Evolutionary conservation across 495 filamentous ascomycete species (phyloP).

Genomic region (Staphylotrichum longicolle): DNA sequence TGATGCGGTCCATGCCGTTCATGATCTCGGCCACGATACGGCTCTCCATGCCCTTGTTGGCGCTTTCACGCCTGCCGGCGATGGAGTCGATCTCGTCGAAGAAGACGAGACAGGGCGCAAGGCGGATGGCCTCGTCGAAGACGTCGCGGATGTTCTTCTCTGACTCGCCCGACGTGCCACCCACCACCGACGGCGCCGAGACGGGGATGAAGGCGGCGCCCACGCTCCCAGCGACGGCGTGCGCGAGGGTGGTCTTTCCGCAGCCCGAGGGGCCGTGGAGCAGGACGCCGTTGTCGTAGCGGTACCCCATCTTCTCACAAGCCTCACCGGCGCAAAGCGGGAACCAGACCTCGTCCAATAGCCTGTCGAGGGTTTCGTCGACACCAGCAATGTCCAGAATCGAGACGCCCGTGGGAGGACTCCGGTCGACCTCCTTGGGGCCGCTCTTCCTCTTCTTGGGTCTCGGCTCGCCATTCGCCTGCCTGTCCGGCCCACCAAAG

Average conservation of each 20-base stretch:
- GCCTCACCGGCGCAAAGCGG: conserved; percentile 64
- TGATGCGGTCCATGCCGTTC: conserved; percentile 83
- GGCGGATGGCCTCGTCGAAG: conserved; percentile 82
- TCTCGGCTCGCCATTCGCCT: conserved; percentile 65
- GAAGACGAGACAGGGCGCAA: conserved; percentile 90
- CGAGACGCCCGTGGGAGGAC: conserved; percentile 71
- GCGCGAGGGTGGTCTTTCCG: conserved; percentile 91
- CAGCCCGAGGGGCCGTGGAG: conserved; percentile 93
- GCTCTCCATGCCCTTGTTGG: conserved; percentile 97
- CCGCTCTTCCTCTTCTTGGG: conserved; percentile 61
- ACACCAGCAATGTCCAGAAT: conserved; percentile 84
- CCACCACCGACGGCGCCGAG: conserved; percentile 83
- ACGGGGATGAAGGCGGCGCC: conserved; percentile 85
- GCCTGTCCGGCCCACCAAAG: conserved; percentile 33
- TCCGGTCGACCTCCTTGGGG: conserved; percentile 53
- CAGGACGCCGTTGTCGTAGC: conserved; percentile 83
- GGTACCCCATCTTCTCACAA: conserved; percentile 57
- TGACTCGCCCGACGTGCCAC: conserved; percentile 93
- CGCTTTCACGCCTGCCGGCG: conserved; percentile 88
- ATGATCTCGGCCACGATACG: conserved; percentile 91
- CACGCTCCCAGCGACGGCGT: conserved; percentile 82
- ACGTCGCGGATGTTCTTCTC: conserved; percentile 91
- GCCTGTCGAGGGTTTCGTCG: conserved; percentile 70
- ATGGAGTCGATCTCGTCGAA: conserved; percentile 97
- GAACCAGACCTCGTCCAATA: conserved; percentile 78